Evolutionary conservation across 2,329 filamentous ascomycete genomes (phyloP), one percentile per base, ranked within the genome.

Genomic region (Stachybotrys chartarum): DNA sequence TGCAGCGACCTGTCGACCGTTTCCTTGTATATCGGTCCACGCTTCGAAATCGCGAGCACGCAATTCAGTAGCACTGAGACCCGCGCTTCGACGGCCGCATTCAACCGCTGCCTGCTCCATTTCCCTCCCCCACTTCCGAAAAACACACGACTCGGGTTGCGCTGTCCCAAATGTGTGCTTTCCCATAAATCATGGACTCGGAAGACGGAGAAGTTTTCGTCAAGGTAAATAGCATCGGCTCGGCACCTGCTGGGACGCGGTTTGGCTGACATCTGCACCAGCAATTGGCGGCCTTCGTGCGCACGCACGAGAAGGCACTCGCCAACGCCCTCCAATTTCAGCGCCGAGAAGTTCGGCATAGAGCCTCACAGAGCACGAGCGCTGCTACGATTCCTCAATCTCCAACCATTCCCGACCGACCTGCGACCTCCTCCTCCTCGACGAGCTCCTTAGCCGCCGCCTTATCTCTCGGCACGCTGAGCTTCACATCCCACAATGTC

Each of bases 201-300:
- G 89, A 93, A 86, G 88, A 94, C 85, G 90, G 90, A 72, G 85
- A 90, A 79, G 76, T 88, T 75, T 95, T 94, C 76, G 85, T 94
- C 75, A 94, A 92, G 85, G 89, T 90, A 24, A 24, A 24, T 24
- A 24, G 2, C 24, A 80, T 59, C 76, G 35, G 51, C 48, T 44
- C 11, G 44, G 35, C 50, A 4, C 50, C 4, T 24, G 32, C 32
- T 50, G 42, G 30, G 54, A 16, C 50, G 32, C n/a, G 53, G 47
- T 57, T 64, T 57, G 64, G 59, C 71, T 76, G 58, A 74, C 64
- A 58, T 45, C 24, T n/a, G 44, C 32, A 54, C 57, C 71, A 97
- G 93, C 94, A 96, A 81, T 82, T 99, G 70, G 92, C 93, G 69
- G 87, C 87, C 75, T 97, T 96, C 75, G 91, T 99, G 74, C 91